Evolutionary conservation across 441 rosid species (phyloP).

Genomic region (Syzygium syzygioides): DNA sequence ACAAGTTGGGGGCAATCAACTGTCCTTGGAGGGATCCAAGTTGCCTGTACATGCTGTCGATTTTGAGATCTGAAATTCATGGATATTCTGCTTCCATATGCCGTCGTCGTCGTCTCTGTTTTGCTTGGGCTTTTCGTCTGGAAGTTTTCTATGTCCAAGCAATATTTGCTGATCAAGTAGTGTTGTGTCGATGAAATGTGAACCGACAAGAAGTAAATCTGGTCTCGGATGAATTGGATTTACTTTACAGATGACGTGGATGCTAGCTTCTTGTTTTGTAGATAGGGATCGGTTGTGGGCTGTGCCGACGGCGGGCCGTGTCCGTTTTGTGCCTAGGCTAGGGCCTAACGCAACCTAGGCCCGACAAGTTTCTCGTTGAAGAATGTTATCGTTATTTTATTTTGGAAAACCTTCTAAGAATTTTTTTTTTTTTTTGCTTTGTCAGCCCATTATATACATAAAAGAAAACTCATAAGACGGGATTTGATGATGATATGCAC

Average conservation of each 20-base stretch:
- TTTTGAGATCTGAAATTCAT: background rate
- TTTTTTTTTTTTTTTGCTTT: too few species aligned
- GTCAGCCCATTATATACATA: too few species aligned
- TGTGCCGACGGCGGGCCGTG: background rate
- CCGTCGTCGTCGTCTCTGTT: background rate
- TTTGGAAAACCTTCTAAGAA: too few species aligned
- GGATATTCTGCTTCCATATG: background rate
- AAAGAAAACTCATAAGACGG: too few species aligned
- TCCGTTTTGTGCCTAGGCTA: background rate
- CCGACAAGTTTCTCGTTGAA: too few species aligned
- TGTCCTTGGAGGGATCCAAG: background rate
- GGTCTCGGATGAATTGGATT: background rate
- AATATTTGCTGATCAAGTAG: background rate
- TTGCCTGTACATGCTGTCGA: too few species aligned
- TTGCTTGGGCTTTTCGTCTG: too few species aligned
- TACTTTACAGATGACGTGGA: background rate
- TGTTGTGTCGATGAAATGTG: background rate
- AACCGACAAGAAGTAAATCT: background rate
- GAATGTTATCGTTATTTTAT: too few species aligned
- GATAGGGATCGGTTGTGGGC: background rate
- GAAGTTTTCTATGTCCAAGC: background rate
- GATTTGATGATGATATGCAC: too few species aligned
- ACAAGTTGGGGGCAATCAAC: background rate
- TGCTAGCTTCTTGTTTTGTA: background rate
- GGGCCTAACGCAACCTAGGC: too few species aligned